Conservation (phyloP, 2,329 filamentous ascomycete species). For the Colletotrichum sp. region DNA sequence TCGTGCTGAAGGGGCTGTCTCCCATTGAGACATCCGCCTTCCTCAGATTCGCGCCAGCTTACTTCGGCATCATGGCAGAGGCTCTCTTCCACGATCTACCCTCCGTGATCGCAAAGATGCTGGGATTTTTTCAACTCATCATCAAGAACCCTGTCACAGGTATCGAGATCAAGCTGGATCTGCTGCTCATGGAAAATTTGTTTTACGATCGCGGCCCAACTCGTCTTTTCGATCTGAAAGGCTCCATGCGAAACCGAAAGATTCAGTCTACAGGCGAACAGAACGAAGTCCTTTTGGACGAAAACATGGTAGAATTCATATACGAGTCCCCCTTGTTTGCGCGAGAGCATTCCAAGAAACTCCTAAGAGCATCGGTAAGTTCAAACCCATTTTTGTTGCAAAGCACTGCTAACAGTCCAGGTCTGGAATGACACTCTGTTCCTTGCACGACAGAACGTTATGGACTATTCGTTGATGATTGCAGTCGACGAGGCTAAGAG, state of each 20-base stretch:
- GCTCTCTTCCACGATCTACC: constrained; percentile 94
- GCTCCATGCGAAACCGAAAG: constrained; percentile 97
- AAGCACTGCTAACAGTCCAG: constrained; percentile 1
- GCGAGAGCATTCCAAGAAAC: constrained; percentile 93
- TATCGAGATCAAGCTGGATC: constrained; percentile 91
- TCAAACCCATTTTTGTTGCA: neutral
- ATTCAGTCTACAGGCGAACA: constrained; percentile 95
- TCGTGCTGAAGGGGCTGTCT: constrained; percentile 90
- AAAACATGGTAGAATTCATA: constrained; percentile 99
- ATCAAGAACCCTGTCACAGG: constrained; percentile 95
- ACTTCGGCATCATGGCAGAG: constrained; percentile 97
- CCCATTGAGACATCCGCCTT: constrained; percentile 93
- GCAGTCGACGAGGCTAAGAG: constrained; percentile 90
- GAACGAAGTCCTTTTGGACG: constrained; percentile 94
- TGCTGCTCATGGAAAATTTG: constrained; percentile 95
- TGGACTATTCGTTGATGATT: constrained; percentile 99
- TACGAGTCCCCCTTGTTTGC: constrained; percentile 96
- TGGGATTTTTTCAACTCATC: constrained; percentile 95
- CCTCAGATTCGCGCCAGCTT: constrained; percentile 92
- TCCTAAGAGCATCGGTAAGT: constrained; percentile 77
- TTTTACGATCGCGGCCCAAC: constrained; percentile 95
- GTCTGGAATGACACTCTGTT: constrained; percentile 98
- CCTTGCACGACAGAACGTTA: constrained; percentile 92
- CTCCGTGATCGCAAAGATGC: constrained; percentile 98
- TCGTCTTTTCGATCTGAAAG: constrained; percentile 94